Conservation (phyloP, 208 protist genomes). For the Balamuthia mandrillaris region DNA sequence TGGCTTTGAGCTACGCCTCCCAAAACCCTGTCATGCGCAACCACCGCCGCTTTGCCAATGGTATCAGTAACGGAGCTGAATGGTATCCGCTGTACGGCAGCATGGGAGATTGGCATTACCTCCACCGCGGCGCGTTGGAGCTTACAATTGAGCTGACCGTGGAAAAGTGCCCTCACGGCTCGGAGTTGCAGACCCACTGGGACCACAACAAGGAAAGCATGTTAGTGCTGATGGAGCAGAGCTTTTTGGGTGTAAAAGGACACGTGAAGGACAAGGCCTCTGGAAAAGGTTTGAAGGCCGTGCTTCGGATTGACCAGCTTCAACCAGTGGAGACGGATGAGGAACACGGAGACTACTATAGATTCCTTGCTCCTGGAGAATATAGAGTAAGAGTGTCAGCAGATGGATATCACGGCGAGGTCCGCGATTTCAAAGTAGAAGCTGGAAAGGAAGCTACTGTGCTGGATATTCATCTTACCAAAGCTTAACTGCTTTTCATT, state of each 20-base stretch:
- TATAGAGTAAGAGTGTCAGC: no score
- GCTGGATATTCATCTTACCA: no score
- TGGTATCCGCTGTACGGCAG: slow-evolving; percentile 39
- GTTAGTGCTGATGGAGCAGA: background rate
- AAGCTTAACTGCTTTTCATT: no score
- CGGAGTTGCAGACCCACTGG: background rate
- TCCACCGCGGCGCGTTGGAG: background rate
- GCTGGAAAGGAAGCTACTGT: no score
- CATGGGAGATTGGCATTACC: slow-evolving; percentile 22
- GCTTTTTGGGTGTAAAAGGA: background rate
- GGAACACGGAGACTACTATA: no score
- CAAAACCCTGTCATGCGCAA: background rate
- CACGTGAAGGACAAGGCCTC: background rate
- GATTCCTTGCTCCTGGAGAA: no score
- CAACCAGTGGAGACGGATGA: no score
- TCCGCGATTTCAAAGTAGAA: no score
- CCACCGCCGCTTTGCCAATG: background rate
- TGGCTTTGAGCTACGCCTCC: slow-evolving; percentile 2
- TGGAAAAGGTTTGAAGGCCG: no score
- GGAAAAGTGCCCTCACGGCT: background rate
- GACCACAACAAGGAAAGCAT: background rate
- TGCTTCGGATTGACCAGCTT: no score
- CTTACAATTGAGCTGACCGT: slow-evolving; percentile 21
- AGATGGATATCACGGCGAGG: no score
- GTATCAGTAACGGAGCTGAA: slow-evolving; percentile 41